Evolutionary conservation across 2,329 filamentous ascomycete species (phyloP).

Genomic region (Colletotrichum sublineola): DNA sequence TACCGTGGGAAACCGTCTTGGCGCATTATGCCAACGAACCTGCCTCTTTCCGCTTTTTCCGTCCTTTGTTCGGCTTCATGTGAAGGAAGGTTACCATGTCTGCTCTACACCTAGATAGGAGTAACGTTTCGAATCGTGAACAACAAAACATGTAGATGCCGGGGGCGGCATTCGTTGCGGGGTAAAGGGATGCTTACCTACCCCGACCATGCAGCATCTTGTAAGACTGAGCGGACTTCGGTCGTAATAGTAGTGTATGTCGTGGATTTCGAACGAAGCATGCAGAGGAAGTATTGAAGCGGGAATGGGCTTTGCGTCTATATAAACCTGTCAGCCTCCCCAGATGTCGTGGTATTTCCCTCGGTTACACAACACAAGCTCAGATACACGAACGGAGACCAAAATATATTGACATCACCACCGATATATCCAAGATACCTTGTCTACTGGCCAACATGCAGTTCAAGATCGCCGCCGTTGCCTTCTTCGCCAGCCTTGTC

Average conservation of each 20-base stretch:
- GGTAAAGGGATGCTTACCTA: neutral
- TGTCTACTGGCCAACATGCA: constrained; percentile 45
- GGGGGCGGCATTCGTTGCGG: neutral
- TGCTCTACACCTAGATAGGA: no score
- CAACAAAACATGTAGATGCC: neutral
- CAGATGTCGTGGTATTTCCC: constrained; percentile 22
- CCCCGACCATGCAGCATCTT: neutral
- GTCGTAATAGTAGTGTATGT: neutral
- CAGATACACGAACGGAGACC: neutral
- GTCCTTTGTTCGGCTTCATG: constrained; percentile 27
- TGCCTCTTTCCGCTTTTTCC: neutral
- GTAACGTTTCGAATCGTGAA: no score
- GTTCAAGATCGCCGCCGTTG: constrained; percentile 42
- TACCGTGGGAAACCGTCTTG: constrained; percentile 20
- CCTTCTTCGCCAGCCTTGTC: constrained; percentile 44
- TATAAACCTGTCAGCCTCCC: constrained; percentile 17
- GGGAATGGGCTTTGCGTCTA: neutral
- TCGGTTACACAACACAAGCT: constrained; percentile 14
- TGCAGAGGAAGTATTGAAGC: neutral
- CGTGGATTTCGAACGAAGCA: neutral
- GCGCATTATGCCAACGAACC: constrained; percentile 13
- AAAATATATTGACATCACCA: neutral
- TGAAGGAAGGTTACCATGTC: constrained; percentile 11
- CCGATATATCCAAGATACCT: neutral
- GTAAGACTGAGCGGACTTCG: neutral